These are phyloP conservation scores for Solanum hybrid DNA, from an alignment of 305 asterid species.

Conservation along the genomic window DNA sequence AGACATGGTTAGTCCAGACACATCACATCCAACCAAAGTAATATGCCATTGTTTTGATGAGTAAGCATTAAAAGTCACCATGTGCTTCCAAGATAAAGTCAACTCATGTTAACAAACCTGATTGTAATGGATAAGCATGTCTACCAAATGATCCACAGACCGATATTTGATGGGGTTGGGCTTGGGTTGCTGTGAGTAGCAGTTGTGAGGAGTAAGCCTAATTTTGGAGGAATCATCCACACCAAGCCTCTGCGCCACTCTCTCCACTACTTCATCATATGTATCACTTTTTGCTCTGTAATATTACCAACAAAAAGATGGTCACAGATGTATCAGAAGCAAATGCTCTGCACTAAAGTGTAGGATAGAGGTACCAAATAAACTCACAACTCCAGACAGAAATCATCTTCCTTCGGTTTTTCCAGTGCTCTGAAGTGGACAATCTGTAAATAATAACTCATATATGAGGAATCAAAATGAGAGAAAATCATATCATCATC, in stretches of 20 bases:
- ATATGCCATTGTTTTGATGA: neutral
- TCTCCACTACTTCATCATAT: constrained; percentile 90
- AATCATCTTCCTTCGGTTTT: constrained; percentile 92
- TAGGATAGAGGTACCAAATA: constrained; percentile 11
- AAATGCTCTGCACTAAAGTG: constrained; percentile 1
- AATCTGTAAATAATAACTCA: constrained; percentile 38
- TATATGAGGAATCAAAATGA: constrained; percentile 5
- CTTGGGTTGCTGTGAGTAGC: constrained; percentile 98
- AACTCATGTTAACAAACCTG: constrained; percentile 45
- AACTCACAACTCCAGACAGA: constrained; percentile 88
- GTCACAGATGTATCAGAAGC: constrained; percentile 11
- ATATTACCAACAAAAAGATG: constrained; percentile 5
- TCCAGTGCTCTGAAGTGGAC: constrained; percentile 91
- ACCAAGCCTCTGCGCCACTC: constrained; percentile 71
- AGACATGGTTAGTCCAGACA: constrained; percentile 4
- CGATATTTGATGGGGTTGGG: constrained; percentile 84
- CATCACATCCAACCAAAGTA: constrained; percentile 1
- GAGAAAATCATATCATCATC: neutral
- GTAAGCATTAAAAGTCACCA: neutral
- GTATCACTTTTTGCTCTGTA: constrained; percentile 81
- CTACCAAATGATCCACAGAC: constrained; percentile 73
- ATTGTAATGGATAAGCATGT: constrained; percentile 96
- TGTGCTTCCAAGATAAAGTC: neutral
- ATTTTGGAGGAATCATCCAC: constrained; percentile 84
- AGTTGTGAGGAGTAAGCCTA: constrained; percentile 91